Evolutionary conservation across 257 asterid genomes (phyloP).

Genomic region (Hygrophila difformis): DNA sequence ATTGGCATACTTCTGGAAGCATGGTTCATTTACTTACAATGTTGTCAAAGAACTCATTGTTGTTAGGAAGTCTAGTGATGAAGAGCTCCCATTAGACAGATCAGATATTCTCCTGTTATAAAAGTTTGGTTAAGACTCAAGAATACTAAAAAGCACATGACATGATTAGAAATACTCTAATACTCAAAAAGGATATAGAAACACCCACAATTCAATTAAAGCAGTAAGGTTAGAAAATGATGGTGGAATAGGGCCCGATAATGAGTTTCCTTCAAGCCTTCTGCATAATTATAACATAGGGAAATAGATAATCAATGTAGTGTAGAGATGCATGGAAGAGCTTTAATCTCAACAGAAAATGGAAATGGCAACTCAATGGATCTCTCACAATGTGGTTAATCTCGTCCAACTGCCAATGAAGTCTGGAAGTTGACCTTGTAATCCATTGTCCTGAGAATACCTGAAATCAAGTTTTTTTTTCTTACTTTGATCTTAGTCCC

Average conservation of each 20-base stretch:
- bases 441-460: slow-evolving; percentile 26
- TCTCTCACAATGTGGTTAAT: slow-evolving; percentile 25
- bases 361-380: neutral
- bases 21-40: slow-evolving; percentile 37
- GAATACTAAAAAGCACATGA: neutral
- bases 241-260: slow-evolving; percentile 66
- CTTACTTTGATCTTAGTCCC: neutral
- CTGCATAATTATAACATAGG: slow-evolving; percentile 26
- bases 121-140: neutral
- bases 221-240: slow-evolving; percentile 50
- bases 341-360: neutral
- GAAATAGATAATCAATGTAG: neutral
- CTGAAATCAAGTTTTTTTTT: slow-evolving; percentile 15
- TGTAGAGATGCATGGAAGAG: neutral
- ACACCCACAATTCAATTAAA: slow-evolving; percentile 54
- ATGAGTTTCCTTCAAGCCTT: slow-evolving; percentile 62
- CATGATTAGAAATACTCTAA: slow-evolving; percentile 1
- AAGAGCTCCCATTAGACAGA: slow-evolving; percentile 52
- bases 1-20: neutral
- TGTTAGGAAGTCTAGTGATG: slow-evolving; percentile 50
- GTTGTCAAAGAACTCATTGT: slow-evolving; percentile 38
- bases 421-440: slow-evolving; percentile 34
- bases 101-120: slow-evolving; percentile 67
- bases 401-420: slow-evolving; percentile 37
- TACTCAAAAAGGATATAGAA: too few species aligned